These are phyloP conservation scores for Cytospora mali DNA, from an alignment of 2,329 filamentous ascomycete species.

Conservation along the genomic window DNA sequence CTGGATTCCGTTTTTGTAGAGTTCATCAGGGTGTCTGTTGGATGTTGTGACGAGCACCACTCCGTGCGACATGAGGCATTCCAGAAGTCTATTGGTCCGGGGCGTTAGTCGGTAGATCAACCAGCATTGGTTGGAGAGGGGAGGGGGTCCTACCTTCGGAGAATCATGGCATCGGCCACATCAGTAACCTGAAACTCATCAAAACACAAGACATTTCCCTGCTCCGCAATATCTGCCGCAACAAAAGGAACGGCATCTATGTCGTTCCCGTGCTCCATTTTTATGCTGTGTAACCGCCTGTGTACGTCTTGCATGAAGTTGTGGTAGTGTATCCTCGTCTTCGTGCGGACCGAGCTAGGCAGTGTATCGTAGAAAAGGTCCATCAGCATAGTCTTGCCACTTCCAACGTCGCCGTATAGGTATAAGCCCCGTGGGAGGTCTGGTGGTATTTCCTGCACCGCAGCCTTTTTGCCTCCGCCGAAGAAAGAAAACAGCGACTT, in stretches of 20 bases:
- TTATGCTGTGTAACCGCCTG: constrained; percentile 84
- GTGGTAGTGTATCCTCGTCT: constrained; percentile 96
- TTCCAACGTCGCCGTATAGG: constrained; percentile 94
- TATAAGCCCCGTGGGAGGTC: constrained; percentile 86
- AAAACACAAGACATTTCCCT: constrained; percentile 87
- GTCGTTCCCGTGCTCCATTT: constrained; percentile 85
- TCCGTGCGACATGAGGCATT: constrained; percentile 93
- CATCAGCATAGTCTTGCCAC: constrained; percentile 99
- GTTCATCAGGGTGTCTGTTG: constrained; percentile 92
- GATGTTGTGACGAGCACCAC: constrained; percentile 95
- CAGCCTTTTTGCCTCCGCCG: constrained; percentile 54
- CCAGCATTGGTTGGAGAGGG: no score
- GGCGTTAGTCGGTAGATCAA: background rate
- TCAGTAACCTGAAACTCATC: constrained; percentile 99
- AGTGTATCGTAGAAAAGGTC: constrained; percentile 96
- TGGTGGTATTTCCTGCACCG: constrained; percentile 62
- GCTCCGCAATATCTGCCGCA: constrained; percentile 88
- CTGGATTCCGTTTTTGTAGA: constrained; percentile 98
- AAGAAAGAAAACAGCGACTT: constrained; percentile 63
- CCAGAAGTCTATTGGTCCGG: constrained; percentile 64
- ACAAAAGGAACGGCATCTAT: constrained; percentile 90
- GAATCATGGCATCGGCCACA: constrained; percentile 97
- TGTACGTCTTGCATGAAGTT: constrained; percentile 99
- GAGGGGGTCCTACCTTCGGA: constrained; percentile 62
- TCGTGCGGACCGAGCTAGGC: constrained; percentile 74